Evolutionary conservation across 257 asterid genomes (phyloP).

Genomic region (Paraleonurus japonicus): DNA sequence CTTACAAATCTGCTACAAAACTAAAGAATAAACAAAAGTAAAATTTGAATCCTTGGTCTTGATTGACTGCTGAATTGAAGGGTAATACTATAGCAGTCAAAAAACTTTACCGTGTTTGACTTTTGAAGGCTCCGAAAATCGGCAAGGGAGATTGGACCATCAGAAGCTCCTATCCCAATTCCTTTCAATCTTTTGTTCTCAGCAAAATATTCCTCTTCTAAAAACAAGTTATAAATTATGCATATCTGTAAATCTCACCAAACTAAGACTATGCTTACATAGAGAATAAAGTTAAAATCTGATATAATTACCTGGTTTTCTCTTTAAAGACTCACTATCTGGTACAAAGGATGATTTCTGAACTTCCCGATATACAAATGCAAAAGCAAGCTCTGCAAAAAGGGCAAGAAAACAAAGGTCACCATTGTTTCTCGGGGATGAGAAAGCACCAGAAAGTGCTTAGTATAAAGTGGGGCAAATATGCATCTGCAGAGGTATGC

Average conservation of each 20-base stretch:
- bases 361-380: conserved; percentile 92
- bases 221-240: conserved; percentile 30
- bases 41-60: conserved; percentile 12
- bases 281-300: conserved; percentile 5
- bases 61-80: conserved; percentile 6
- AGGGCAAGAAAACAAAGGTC: conserved; percentile 26
- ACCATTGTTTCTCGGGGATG: conserved; percentile 10
- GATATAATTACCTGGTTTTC: conserved; percentile 74
- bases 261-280: not conserved
- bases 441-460: conserved; percentile 16
- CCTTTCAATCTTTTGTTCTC: conserved; percentile 90
- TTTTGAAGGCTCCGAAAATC: conserved; percentile 94
- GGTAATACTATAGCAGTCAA: conserved; percentile 3
- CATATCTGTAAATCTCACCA: conserved; percentile 10
- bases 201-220: conserved; percentile 60
- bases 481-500: not conserved
- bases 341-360: conserved; percentile 32
- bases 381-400: conserved; percentile 71
- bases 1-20: conserved; percentile 8
- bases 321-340: conserved; percentile 59
- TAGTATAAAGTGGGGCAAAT: not conserved
- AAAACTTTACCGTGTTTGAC: conserved; percentile 68
- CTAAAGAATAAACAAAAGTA: not conserved
- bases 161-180: conserved; percentile 88
- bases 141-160: conserved; percentile 92